Conservation (phyloP, 768 basidiomycete genomes). For the Suillus brevipes region DNA sequence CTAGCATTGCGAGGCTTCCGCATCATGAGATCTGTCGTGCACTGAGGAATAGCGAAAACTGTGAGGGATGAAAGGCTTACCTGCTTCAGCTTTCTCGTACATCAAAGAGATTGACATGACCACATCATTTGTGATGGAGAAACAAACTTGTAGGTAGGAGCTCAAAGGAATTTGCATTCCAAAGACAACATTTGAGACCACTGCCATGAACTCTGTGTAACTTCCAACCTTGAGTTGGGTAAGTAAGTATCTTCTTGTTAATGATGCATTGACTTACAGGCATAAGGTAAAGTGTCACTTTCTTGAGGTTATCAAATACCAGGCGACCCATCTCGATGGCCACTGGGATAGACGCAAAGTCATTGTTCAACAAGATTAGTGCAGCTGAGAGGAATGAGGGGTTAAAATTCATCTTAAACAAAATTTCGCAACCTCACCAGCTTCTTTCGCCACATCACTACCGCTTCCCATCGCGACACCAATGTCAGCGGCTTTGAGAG, state of each 20-base stretch:
- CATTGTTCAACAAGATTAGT: constrained; percentile 56
- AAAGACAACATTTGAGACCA: constrained; percentile 55
- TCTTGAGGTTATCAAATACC: constrained; percentile 60
- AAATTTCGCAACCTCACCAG: constrained; percentile 36
- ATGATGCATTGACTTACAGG: constrained; percentile 31
- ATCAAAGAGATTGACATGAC: constrained; percentile 51
- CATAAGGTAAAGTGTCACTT: constrained; percentile 48
- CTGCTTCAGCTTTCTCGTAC: constrained; percentile 53
- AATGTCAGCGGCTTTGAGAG: constrained; percentile 53
- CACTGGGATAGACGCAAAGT: constrained; percentile 57
- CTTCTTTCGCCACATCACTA: constrained; percentile 54
- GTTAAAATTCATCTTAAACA: not conserved
- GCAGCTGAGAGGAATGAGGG: constrained; percentile 28
- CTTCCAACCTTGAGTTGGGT: constrained; percentile 42
- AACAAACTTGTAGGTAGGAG: constrained; percentile 55
- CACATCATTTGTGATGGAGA: constrained; percentile 55
- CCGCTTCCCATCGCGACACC: constrained; percentile 56
- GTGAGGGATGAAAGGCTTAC: constrained; percentile 20
- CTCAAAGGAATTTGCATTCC: constrained; percentile 61
- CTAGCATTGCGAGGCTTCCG: constrained; percentile 51
- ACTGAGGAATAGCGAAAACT: not conserved
- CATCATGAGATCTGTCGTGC: constrained; percentile 40
- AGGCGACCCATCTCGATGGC: constrained; percentile 61
- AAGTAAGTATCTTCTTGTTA: constrained; percentile 8
- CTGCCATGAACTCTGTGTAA: constrained; percentile 59